Conservation (phyloP, 306 rosid genomes). For the Corylus heterophylla region DNA sequence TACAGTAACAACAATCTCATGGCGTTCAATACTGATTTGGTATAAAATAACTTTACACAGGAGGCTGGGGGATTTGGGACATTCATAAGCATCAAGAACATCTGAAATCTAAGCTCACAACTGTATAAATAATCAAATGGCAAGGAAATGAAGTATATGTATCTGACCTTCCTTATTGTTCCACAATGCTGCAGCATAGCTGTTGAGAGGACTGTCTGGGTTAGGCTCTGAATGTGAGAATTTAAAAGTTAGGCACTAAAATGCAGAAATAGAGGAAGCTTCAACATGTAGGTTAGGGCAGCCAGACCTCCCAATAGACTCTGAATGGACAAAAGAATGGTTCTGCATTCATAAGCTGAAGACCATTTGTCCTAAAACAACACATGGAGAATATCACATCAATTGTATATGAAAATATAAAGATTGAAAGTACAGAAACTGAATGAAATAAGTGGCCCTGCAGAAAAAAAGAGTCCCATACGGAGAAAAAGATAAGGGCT, state of each 20-base stretch:
- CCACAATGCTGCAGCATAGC: conserved; percentile 89
- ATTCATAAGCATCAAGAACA: too few relatives aligned
- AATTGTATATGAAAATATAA: conserved; percentile 8
- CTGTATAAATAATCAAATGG: not conserved
- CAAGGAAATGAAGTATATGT: conserved; percentile 3
- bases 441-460: not conserved
- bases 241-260: conserved; percentile 32
- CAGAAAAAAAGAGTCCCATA: not conserved
- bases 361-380: conserved; percentile 92
- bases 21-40: not conserved
- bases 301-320: conserved; percentile 88
- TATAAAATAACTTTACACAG: not conserved
- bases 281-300: conserved; percentile 19
- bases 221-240: conserved; percentile 74
- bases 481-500: not conserved
- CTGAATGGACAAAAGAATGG: conserved; percentile 92
- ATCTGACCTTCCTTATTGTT: conserved; percentile 78
- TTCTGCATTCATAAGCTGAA: conserved; percentile 96
- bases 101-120: not conserved
- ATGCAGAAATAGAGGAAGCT: conserved; percentile 18
- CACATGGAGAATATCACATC: conserved; percentile 10
- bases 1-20: conserved; percentile 8
- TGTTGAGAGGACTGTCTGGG: conserved; percentile 93
- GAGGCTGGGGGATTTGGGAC: not conserved
- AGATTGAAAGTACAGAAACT: not conserved